Base-by-base conservation (phyloP, 78 protist species). In the Dictyostelium intermedium region DNA sequence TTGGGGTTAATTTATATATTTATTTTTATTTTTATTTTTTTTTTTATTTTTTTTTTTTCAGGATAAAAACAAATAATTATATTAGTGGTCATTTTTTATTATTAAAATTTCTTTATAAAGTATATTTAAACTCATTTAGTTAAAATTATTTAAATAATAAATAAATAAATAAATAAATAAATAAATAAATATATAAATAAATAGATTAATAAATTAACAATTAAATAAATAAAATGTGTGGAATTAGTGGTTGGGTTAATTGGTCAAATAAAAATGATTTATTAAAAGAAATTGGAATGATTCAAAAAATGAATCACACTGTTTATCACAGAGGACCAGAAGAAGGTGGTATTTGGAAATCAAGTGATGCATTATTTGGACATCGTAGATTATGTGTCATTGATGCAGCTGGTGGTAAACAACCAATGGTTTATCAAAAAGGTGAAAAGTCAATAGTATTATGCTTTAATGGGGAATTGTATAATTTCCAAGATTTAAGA, bases 181-280 rank as follows among this genome's bases (percentile, higher is more conserved):
- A 45, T 11, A 45, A 50, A 50, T 50, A 5, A 16, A 50, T 5
- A 41, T 41, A 45, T 45, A 45, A 45, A 45, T 7, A 45, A 13
- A 45, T 45, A 45, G 13, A 45, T 45, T 10, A 1, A 2, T 45
- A 45, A 45, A 45, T n/a, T n/a, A n/a, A n/a, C n/a, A n/a, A 47
- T 47, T 53, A 61, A 23, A 61, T n/a, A 69, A 69, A 30, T 2
- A 72, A 72, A 72, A 72, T 72, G 79, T 72, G 79, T 34, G 79
- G 79, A 16, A 72, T 72, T 34, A 72, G 79, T 72, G 79, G 79
- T 34, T 72, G 79, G 79, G 39, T 72, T 30, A 34, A 72, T 72
- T 72, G 79, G 79, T 32, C 39, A 32, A 34, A 34, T 32, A 34
- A 34, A 16, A 34, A 34, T 16, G 79, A 72, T 72, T 34, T 72